A percentile compares a stretch with the other conserved stretches of the same genome.
These are phyloP conservation scores for Xenosphaeropsis pyriputrescens DNA, from an alignment of 2,329 filamentous ascomycete genomes.

Conservation along the genomic window DNA sequence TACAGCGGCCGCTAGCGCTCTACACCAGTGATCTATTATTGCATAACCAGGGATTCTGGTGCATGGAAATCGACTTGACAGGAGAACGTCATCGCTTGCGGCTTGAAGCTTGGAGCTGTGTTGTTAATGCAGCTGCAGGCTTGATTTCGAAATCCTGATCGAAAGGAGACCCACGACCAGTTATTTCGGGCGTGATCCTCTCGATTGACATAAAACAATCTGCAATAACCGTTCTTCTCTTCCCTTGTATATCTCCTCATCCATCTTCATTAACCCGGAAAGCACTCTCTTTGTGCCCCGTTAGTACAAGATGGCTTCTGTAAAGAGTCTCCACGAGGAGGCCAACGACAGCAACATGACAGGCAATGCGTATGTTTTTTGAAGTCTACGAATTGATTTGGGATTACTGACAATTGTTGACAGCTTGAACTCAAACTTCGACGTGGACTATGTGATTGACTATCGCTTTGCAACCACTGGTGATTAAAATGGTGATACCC, in stretches of 20 bases:
- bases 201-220: too few species aligned
- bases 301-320: slow-evolving; percentile 11
- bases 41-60: too few species aligned
- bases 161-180: too few species aligned
- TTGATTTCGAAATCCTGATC: too few species aligned
- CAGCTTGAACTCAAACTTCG: slow-evolving; percentile 21
- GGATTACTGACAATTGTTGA: too few species aligned
- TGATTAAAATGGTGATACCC: slow-evolving; percentile 21
- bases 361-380: slow-evolving; percentile 5
- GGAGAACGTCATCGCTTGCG: too few species aligned
- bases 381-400: too few species aligned
- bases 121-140: too few species aligned
- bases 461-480: slow-evolving; percentile 59
- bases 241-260: neutral
- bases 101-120: too few species aligned
- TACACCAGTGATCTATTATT: neutral
- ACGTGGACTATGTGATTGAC: slow-evolving; percentile 76
- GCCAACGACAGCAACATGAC: slow-evolving; percentile 8
- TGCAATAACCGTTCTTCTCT: too few species aligned
- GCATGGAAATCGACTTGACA: too few species aligned
- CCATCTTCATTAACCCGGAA: neutral
- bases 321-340: slow-evolving; percentile 7
- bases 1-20: neutral
- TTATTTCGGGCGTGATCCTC: too few species aligned
- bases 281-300: neutral